Base-by-base conservation (phyloP, 805 yeast genomes). In the Phaffomyces thermotolerans region DNA sequence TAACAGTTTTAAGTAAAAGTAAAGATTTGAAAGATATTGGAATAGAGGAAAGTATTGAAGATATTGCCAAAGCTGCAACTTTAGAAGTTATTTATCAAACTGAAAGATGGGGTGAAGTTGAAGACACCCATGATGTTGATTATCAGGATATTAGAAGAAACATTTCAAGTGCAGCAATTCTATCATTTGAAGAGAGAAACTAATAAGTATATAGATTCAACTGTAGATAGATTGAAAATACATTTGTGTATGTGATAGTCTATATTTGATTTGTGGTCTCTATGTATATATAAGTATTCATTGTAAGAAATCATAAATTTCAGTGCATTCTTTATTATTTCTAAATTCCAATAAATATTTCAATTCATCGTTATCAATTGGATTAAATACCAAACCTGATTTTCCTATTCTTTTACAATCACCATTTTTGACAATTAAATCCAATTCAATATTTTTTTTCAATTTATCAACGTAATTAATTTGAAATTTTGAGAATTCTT, bases 71-170 rank as follows among this genome's bases (percentile, higher is more conserved):
- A 54, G 75, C 84, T 45, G 89, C 89, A 9, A 81, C 84, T 44
- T 69, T 93, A 54, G 99, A 93, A 59, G 81, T 81, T 13, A 79
- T 82, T 30, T 77, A 76, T 64, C 99, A 93, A 65, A 85, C 95
- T 31, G 79, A 78, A 20, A 75, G 81, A 57, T 93, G 99, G 99
- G 99, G 99, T 29, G 97, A 91, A 64, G 98, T 91, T 22, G 98
- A 93, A 66, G 99, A 93, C 58, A 88, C 98, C 3, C 99, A 93
- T 60, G 99, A 93, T 62, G 97, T 93, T n/a, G 95, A 87, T 56
- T 82, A 84, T 62, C 95, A 81, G 34, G 97, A 93, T 54, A 73
- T 95, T 54, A 72, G 87, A 56, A 79, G 97, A 63, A 79, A 81
- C 56, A 73, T 93, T 38, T 80, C 91, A 31, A 76, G 88, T 51